Percentiles rank a stretch among this genome's conserved stretches.
Conservation (phyloP, 257 asterid species). For the Salvia rosmarinus region DNA sequence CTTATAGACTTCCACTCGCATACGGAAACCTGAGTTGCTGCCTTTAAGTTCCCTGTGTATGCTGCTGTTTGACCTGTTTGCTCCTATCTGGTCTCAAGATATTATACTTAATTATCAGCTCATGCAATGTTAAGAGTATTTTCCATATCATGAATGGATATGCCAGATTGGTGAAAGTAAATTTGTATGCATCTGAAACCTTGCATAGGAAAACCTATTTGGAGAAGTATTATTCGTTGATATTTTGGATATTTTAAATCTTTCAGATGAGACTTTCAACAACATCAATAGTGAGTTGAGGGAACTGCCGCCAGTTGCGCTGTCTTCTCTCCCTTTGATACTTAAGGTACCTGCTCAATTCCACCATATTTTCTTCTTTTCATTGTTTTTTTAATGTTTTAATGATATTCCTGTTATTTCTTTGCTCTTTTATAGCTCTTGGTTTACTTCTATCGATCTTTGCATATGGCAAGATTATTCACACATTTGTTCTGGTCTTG, state of each 20-base stretch:
- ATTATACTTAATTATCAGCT: constrained; percentile 12
- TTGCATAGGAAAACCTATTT: constrained; percentile 3
- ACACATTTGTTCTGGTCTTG: constrained; percentile 31
- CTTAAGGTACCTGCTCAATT: constrained; percentile 67
- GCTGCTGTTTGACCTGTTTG: neutral
- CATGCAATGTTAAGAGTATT: constrained; percentile 10
- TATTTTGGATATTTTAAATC: constrained; percentile 19
- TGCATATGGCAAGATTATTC: constrained; percentile 10
- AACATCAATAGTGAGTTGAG: constrained; percentile 73
- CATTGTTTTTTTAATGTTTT: constrained; percentile 18
- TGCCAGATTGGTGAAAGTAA: constrained; percentile 28
- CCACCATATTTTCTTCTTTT: constrained; percentile 17
- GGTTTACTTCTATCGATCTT: constrained; percentile 15
- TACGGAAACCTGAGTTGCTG: constrained; percentile 2
- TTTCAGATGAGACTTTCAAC: constrained; percentile 76
- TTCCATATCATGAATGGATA: constrained; percentile 16
- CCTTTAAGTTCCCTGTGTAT: neutral
- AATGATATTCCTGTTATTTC: constrained; percentile 21
- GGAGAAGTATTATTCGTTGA: constrained; percentile 33
- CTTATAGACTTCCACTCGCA: neutral
- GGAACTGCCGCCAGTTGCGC: constrained; percentile 94
- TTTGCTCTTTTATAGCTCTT: constrained; percentile 19
- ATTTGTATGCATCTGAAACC: neutral
- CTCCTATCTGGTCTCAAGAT: constrained; percentile 13
- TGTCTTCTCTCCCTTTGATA: constrained; percentile 80